Evolutionary conservation across 768 basidiomycete species (phyloP).

Genomic region (Boletus eberwhitei): DNA sequence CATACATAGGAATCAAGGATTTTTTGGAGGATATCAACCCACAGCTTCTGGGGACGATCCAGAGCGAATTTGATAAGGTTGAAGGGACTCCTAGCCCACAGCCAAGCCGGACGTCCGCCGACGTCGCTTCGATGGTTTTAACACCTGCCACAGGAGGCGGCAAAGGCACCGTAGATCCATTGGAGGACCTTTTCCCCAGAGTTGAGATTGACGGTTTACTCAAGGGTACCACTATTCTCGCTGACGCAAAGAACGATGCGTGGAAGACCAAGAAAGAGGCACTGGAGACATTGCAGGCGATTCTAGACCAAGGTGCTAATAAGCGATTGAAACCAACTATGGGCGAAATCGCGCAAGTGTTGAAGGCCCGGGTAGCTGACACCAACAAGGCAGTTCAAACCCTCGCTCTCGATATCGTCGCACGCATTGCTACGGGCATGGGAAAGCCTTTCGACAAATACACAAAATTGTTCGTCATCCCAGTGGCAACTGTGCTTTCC

Average conservation of each 20-base stretch:
- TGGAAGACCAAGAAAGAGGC: slow-evolving; percentile 99
- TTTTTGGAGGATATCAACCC: slow-evolving; percentile 94
- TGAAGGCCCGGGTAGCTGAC: slow-evolving; percentile 87
- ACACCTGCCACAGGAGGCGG: slow-evolving; percentile 38
- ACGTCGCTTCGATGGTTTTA: slow-evolving; percentile 54
- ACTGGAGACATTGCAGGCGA: slow-evolving; percentile 75
- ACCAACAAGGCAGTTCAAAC: slow-evolving; percentile 93
- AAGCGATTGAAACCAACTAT: slow-evolving; percentile 88
- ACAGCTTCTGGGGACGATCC: slow-evolving; percentile 87
- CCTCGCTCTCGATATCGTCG: slow-evolving; percentile 85
- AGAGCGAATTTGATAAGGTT: slow-evolving; percentile 88
- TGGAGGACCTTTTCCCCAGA: slow-evolving; percentile 94
- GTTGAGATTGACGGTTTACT: slow-evolving; percentile 88
- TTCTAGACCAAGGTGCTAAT: slow-evolving; percentile 88
- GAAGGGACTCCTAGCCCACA: slow-evolving; percentile 74
- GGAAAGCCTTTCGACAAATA: slow-evolving; percentile 94
- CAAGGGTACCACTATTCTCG: slow-evolving; percentile 76
- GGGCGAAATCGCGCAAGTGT: slow-evolving; percentile 86
- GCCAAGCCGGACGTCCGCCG: slow-evolving; percentile 73
- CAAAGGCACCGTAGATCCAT: slow-evolving; percentile 53
- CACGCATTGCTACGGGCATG: slow-evolving; percentile 90
- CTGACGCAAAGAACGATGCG: slow-evolving; percentile 85
- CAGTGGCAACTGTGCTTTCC: slow-evolving; percentile 80
- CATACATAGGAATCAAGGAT: slow-evolving; percentile 76
- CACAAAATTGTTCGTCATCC: slow-evolving; percentile 66